phyloP scores from a whole-genome alignment of 2,329 filamentous ascomycete species.

The Ophioceras dolichostomum region DNA sequence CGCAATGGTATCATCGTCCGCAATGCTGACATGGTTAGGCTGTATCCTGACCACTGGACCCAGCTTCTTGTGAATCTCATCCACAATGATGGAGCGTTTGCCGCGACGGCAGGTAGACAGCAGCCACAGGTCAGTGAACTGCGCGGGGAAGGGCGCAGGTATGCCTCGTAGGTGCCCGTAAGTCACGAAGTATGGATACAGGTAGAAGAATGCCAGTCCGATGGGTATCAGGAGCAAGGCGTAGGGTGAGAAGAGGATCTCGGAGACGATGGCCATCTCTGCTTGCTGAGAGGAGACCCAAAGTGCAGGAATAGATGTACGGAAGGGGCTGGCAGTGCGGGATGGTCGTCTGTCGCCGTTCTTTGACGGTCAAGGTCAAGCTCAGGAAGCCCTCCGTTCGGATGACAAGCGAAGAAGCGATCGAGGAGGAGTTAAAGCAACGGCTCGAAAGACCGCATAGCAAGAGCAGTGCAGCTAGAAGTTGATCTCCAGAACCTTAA shows the following conservation, averaged over 20 bases:
- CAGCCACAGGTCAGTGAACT: conserved; percentile 73
- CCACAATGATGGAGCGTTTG: conserved; percentile 49
- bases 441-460: too few species aligned
- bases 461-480: too few species aligned
- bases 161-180: conserved; percentile 36
- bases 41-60: conserved; percentile 75
- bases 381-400: too few species aligned
- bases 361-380: too few species aligned
- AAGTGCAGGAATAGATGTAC: too few species aligned
- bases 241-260: neutral
- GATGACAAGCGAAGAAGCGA: too few species aligned
- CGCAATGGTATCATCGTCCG: conserved; percentile 66
- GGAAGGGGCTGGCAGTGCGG: too few species aligned
- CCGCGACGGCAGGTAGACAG: conserved; percentile 54
- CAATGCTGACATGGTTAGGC: conserved; percentile 73
- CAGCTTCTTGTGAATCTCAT: conserved; percentile 60
- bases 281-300: too few species aligned
- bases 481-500: too few species aligned
- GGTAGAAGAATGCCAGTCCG: conserved; percentile 38
- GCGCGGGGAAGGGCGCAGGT: conserved; percentile 49
- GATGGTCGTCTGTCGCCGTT: too few species aligned
- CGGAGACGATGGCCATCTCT: too few species aligned
- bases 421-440: too few species aligned
- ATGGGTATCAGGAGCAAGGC: conserved; percentile 26
- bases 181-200: conserved; percentile 49